Percentiles rank a stretch among this genome's conserved stretches.
These are phyloP conservation scores for Monosporozyma siamensis DNA, from an alignment of 805 yeast genomes.

Conservation along the genomic window DNA sequence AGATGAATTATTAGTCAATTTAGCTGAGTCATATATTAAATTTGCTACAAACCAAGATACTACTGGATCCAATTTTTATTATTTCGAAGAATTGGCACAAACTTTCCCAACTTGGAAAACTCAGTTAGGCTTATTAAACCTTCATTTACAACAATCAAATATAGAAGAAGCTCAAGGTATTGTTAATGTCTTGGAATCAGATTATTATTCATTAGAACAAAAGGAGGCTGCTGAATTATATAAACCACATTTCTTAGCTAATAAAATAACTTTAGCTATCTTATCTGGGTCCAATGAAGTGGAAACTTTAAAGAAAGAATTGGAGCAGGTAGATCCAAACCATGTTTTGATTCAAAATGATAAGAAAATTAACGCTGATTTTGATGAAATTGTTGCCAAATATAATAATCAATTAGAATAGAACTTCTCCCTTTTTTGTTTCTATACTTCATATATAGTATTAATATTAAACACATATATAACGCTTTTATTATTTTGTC, in stretches of 20 bases:
- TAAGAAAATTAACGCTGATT: slow-evolving; percentile 50
- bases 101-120: slow-evolving; percentile 42
- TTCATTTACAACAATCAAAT: slow-evolving; percentile 72
- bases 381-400: slow-evolving; percentile 60
- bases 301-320: slow-evolving; percentile 36
- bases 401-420: too few relatives aligned
- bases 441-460: too few relatives aligned
- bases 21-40: slow-evolving; percentile 67
- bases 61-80: slow-evolving; percentile 40
- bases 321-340: slow-evolving; percentile 40
- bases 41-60: slow-evolving; percentile 35
- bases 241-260: slow-evolving; percentile 47
- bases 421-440: too few relatives aligned
- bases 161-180: slow-evolving; percentile 74
- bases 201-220: slow-evolving; percentile 31
- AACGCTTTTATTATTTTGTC: too few relatives aligned
- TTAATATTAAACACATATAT: too few relatives aligned
- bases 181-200: slow-evolving; percentile 39
- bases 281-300: slow-evolving; percentile 40
- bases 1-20: slow-evolving; percentile 68
- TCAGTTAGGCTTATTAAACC: slow-evolving; percentile 55
- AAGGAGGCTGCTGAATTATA: slow-evolving; percentile 22
- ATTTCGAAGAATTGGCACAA: slow-evolving; percentile 70
- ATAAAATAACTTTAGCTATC: slow-evolving; percentile 53
- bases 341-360: slow-evolving; percentile 53